phyloP scores from a whole-genome alignment of 2,329 filamentous ascomycete species.

The Aspergillus brunneoviolaceus region DNA sequence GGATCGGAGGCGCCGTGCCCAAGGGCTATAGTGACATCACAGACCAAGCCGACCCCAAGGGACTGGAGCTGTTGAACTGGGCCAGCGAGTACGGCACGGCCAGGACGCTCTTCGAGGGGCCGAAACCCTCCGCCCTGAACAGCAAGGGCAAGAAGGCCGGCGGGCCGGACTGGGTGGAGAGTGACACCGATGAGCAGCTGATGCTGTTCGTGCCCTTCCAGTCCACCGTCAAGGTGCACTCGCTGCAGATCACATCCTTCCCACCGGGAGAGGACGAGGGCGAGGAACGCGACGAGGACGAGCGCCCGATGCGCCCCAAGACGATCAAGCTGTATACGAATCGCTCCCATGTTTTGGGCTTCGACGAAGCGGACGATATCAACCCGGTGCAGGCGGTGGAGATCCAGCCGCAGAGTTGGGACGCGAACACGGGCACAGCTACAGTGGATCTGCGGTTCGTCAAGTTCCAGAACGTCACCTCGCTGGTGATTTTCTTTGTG shows the following conservation, averaged over 20 bases:
- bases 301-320: slow-evolving; percentile 75
- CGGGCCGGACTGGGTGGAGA: slow-evolving; percentile 84
- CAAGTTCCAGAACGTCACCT: slow-evolving; percentile 94
- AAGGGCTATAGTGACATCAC: slow-evolving; percentile 83
- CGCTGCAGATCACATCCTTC: slow-evolving; percentile 78
- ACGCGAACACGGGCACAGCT: slow-evolving; percentile 67
- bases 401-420: slow-evolving; percentile 77
- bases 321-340: slow-evolving; percentile 86
- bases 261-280: slow-evolving; percentile 50
- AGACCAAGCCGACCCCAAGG: slow-evolving; percentile 73
- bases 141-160: slow-evolving; percentile 52
- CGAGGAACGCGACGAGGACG: slow-evolving; percentile 64
- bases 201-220: slow-evolving; percentile 92
- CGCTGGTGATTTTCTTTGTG: slow-evolving; percentile 82
- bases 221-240: slow-evolving; percentile 84
- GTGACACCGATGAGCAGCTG: slow-evolving; percentile 94
- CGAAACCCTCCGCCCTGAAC: slow-evolving; percentile 64
- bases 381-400: slow-evolving; percentile 76
- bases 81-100: slow-evolving; percentile 74
- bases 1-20: slow-evolving; percentile 74
- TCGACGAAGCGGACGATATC: slow-evolving; percentile 89
- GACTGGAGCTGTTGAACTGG: slow-evolving; percentile 83
- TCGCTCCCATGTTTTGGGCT: slow-evolving; percentile 83
- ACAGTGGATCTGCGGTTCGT: slow-evolving; percentile 79
- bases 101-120: slow-evolving; percentile 68